These are phyloP conservation scores for Podaxis pistillaris DNA, from an alignment of 768 basidiomycete genomes.

Conservation along the genomic window DNA sequence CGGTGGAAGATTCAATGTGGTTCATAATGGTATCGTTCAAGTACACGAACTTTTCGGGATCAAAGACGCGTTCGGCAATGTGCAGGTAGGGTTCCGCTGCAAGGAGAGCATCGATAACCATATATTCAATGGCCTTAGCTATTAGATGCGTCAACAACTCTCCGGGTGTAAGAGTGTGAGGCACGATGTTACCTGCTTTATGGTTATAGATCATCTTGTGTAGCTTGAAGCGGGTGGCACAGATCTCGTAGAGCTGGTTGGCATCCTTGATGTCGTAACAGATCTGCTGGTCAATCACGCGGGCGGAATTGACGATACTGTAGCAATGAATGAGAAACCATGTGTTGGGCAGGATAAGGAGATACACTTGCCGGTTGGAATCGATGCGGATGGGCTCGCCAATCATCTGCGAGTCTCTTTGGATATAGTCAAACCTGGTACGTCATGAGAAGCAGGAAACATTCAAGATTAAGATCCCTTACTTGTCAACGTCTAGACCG, in stretches of 20 bases:
- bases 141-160: neutral
- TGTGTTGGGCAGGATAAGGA: neutral
- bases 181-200: conserved; percentile 52
- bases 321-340: neutral
- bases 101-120: conserved; percentile 78
- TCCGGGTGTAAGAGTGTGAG: neutral
- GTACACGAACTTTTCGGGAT: conserved; percentile 59
- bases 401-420: conserved; percentile 69
- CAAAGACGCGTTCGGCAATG: conserved; percentile 52
- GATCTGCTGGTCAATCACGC: conserved; percentile 72
- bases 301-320: conserved; percentile 72
- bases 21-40: conserved; percentile 70
- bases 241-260: conserved; percentile 73
- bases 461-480: conserved; percentile 17
- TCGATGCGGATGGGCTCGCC: conserved; percentile 60
- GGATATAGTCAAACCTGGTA: conserved; percentile 77
- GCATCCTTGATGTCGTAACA: conserved; percentile 84
- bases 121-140: conserved; percentile 80
- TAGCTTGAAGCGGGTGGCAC: conserved; percentile 70
- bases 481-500: conserved; percentile 89
- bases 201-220: conserved; percentile 85
- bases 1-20: conserved; percentile 53
- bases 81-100: conserved; percentile 63
- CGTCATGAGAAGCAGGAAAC: neutral
- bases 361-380: conserved; percentile 39